Evolutionary conservation across 179 eudicot genomes (phyloP).

Genomic region (Corrigiola litoralis): DNA sequence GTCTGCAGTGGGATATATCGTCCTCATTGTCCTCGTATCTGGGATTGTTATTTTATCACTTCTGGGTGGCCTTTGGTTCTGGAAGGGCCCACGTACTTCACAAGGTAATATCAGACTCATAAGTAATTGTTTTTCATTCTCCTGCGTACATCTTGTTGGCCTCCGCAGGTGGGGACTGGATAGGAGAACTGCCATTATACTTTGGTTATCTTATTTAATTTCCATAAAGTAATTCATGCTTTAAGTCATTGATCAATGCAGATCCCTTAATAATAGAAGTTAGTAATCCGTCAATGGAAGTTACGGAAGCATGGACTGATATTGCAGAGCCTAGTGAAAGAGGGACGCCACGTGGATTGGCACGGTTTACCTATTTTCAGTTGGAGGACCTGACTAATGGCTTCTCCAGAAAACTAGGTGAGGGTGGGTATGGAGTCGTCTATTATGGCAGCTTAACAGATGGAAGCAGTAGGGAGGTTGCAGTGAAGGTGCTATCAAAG

Average conservation of each 20-base stretch:
- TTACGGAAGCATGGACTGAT: not conserved
- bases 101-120: conserved; percentile 8
- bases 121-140: too few relatives aligned
- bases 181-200: too few relatives aligned
- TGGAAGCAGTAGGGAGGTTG: conserved; percentile 24
- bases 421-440: conserved; percentile 36
- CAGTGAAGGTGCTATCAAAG: conserved; percentile 35
- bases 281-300: too few relatives aligned
- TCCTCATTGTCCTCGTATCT: conserved; percentile 3
- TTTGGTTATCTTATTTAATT: too few relatives aligned
- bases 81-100: conserved; percentile 8
- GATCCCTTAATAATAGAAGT: not conserved
- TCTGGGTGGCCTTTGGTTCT: conserved; percentile 16
- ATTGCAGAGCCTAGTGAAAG: conserved; percentile 2
- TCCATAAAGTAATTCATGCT: too few relatives aligned
- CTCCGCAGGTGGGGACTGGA: too few relatives aligned
- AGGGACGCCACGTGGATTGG: conserved; percentile 20
- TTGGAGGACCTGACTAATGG: conserved; percentile 24
- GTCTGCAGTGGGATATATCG: conserved; percentile 2
- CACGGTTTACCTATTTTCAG: conserved; percentile 24
- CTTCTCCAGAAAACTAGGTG: conserved; percentile 25
- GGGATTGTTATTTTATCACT: not conserved
- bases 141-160: too few relatives aligned
- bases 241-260: not conserved
- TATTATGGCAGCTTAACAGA: conserved; percentile 31